phyloP scores from a whole-genome alignment of 2,329 filamentous ascomycete genomes.

The Plectosphaerella sp. region DNA sequence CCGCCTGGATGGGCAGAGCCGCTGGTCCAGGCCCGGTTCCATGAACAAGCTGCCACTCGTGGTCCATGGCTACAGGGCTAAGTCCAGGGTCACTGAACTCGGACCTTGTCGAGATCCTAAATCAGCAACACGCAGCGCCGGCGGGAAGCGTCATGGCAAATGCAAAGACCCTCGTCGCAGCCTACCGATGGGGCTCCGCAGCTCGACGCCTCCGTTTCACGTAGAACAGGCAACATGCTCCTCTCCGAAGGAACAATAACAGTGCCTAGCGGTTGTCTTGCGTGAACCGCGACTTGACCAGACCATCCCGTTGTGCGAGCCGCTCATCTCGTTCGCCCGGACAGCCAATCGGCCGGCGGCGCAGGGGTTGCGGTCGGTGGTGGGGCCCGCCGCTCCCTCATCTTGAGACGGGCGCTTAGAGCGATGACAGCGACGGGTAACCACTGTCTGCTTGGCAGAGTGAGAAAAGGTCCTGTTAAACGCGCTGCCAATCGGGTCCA shows the following conservation, averaged over 20 bases:
- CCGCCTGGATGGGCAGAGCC: too few species aligned
- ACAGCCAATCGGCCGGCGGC: slow-evolving; percentile 4
- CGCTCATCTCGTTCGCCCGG: slow-evolving; percentile 1
- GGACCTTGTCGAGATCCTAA: neutral
- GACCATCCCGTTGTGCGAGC: slow-evolving; percentile 3
- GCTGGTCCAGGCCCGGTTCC: neutral
- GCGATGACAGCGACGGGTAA: neutral
- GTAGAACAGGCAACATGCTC: neutral
- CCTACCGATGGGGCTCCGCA: neutral
- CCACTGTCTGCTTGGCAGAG: too few species aligned
- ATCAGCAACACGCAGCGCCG: neutral
- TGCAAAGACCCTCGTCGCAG: neutral
- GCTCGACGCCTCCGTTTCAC: neutral
- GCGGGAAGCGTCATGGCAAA: neutral
- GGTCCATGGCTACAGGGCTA: neutral
- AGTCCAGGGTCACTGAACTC: neutral
- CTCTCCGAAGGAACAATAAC: neutral
- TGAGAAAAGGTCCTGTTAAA: too few species aligned
- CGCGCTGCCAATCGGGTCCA: too few species aligned
- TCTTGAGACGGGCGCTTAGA: slow-evolving; percentile 3
- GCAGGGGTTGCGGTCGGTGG: slow-evolving; percentile 4
- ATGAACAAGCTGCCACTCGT: neutral
- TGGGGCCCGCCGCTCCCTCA: neutral
- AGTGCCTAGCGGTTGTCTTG: neutral
- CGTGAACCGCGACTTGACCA: neutral